Evolutionary conservation across 1,284 basidiomycete species (phyloP).

Genomic region (Microstroma glucosiphilum): DNA sequence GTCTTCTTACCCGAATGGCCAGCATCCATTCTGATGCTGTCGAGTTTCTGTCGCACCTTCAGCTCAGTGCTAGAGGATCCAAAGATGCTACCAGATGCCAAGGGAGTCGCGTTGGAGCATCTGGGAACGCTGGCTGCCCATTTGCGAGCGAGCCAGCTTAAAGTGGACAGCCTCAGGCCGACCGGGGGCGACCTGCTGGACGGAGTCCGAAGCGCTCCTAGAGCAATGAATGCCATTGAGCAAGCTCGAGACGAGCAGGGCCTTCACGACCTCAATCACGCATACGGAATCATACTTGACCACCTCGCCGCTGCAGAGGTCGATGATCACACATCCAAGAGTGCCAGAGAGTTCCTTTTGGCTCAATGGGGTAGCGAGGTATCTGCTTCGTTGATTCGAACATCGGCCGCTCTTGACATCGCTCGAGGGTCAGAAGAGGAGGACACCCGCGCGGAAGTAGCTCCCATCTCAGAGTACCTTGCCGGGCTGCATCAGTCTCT

Average conservation of each 20-base stretch:
- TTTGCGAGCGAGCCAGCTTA: slow-evolving; percentile 55
- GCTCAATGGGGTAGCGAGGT: slow-evolving; percentile 37
- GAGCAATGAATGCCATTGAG: background rate
- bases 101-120: slow-evolving; percentile 83
- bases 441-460: slow-evolving; percentile 6
- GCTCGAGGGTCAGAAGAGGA: slow-evolving; percentile 7
- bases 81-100: slow-evolving; percentile 58
- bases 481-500: background rate
- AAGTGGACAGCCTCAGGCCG: background rate
- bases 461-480: background rate
- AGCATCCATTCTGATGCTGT: slow-evolving; percentile 67
- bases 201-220: background rate
- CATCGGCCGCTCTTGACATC: background rate
- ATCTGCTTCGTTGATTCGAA: slow-evolving; percentile 17
- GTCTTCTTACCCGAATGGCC: slow-evolving; percentile 96
- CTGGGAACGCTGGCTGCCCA: slow-evolving; percentile 82
- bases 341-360: slow-evolving; percentile 26
- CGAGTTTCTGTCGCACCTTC: slow-evolving; percentile 36
- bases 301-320: slow-evolving; percentile 56
- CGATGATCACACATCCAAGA: slow-evolving; percentile 28
- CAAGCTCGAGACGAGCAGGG: slow-evolving; percentile 53
- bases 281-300: slow-evolving; percentile 63
- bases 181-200: too few species aligned
- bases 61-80: slow-evolving; percentile 60
- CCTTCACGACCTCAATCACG: slow-evolving; percentile 59